Evolutionary conservation across 2,329 filamentous ascomycete genomes (phyloP), one percentile per base, ranked within the genome.

Genomic region (Colletotrichum gloeosporioides): DNA sequence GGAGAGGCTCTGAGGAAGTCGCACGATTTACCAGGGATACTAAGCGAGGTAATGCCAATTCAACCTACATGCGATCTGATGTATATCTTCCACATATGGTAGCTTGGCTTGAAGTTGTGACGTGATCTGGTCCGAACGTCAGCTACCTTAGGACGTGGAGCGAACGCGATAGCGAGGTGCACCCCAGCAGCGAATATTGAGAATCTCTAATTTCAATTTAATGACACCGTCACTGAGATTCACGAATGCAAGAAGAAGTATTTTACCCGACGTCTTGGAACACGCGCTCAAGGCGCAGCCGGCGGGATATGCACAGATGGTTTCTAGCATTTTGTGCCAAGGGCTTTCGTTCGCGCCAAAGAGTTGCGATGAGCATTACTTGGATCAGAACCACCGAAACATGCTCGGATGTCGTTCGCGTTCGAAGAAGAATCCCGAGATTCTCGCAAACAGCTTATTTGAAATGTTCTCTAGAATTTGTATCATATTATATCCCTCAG

Each of bases 71-170:
- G n/a, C 44, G 44, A 13, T 53, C 10, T 22, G n/a, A 22, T 13
- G 10, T 22, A 7, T 2, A 1, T 18, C 36, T 39, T 39, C 36
- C 36, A 44, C 16, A 9, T 18, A 44, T 10, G 8, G 39, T 10
- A 22, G 10, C n/a, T n/a, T 3, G 44, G 44, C n/a, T 53, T 53
- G 44, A 13, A 53, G 0, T 53, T 13, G 44, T 53, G 39, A 1
- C 39, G 39, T 49, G 39, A 49, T 49, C 39, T 49, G 39, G 18
- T 49, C 39, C 39, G 39, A 49, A 49, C 18, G 18, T 12, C 39
- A 18, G 44, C 0, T 7, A 53, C 0, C n/a, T n/a, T n/a, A n/a
- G n/a, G 44, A 53, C 18, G 0, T 22, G 44, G 0, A 22, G 44
- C 44, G n/a, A 53, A 53, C 44, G 44, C 44, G 44, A 49, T 49